Evolutionary conservation across 2,329 filamentous ascomycete species (phyloP).

Genomic region (Colletotrichum kahawae): DNA sequence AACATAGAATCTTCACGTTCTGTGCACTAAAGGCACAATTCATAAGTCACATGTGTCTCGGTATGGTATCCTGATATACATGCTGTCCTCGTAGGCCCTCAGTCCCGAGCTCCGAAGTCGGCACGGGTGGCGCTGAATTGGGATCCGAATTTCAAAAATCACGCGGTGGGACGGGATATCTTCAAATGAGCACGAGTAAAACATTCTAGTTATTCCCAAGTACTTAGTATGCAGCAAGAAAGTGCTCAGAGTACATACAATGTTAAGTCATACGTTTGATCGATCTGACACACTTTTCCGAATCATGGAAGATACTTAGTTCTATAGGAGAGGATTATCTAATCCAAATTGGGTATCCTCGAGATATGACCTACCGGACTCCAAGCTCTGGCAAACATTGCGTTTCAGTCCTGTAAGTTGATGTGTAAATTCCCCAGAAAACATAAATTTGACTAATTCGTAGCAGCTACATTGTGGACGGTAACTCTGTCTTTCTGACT

Average conservation of each 20-base stretch:
- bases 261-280: background rate
- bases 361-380: conserved; percentile 28
- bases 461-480: conserved; percentile 36
- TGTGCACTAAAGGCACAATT: background rate
- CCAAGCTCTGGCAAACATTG: conserved; percentile 21
- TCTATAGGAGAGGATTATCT: conserved; percentile 26
- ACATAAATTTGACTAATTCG: background rate
- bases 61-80: background rate
- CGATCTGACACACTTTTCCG: background rate
- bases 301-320: background rate
- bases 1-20: background rate
- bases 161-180: background rate
- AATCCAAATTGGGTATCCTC: conserved; percentile 34
- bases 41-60: background rate
- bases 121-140: too few relatives aligned
- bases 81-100: too few relatives aligned
- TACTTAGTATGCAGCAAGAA: background rate
- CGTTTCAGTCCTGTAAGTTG: conserved; percentile 30
- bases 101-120: too few relatives aligned
- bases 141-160: too few relatives aligned
- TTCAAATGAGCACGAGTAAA: background rate
- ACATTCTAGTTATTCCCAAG: background rate
- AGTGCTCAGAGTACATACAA: background rate
- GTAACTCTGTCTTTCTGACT: conserved; percentile 39
- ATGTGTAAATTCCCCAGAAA: background rate